phyloP scores from a whole-genome alignment of 169 alveolate genomes.

The Plasmodium reichenowi region DNA sequence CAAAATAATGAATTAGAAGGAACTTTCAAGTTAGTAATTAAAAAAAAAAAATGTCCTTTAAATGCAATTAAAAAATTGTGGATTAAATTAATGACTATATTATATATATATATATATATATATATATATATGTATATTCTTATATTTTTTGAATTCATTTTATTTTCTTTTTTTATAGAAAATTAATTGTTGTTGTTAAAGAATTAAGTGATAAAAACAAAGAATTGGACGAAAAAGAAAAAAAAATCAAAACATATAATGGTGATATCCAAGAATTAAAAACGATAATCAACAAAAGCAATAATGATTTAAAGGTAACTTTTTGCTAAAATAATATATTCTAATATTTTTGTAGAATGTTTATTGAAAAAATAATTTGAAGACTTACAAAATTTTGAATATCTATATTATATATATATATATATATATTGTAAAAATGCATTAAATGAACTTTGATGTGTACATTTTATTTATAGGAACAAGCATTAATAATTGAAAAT shows the following conservation, averaged over 20 bases:
- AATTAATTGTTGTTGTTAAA: slow-evolving; percentile 77
- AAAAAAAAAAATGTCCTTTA: no score
- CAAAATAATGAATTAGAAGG: slow-evolving; percentile 78
- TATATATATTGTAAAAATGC: slow-evolving; percentile 13
- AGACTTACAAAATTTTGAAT: slow-evolving; percentile 10
- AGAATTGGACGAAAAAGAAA: slow-evolving; percentile 75
- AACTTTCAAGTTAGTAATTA: slow-evolving; percentile 58
- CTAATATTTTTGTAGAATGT: no score
- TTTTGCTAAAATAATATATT: background rate
- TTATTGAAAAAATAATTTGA: slow-evolving; percentile 11
- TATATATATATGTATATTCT: no score
- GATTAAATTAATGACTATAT: background rate
- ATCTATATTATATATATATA: slow-evolving; percentile 5
- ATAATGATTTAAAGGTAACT: slow-evolving; percentile 72
- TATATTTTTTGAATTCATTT: background rate
- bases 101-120: background rate
- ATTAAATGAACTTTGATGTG: background rate
- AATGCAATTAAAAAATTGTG: no score
- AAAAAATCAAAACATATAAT: slow-evolving; percentile 58
- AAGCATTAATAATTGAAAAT: slow-evolving; percentile 74
- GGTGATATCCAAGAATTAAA: slow-evolving; percentile 75
- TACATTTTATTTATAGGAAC: slow-evolving; percentile 63
- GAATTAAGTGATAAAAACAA: slow-evolving; percentile 73
- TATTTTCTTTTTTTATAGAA: slow-evolving; percentile 52
- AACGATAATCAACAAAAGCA: slow-evolving; percentile 67